Evolutionary conservation across 306 rosid genomes (phyloP), one percentile per base, ranked within the genome.

Genomic region (Ammopiptanthus mongolicus): DNA sequence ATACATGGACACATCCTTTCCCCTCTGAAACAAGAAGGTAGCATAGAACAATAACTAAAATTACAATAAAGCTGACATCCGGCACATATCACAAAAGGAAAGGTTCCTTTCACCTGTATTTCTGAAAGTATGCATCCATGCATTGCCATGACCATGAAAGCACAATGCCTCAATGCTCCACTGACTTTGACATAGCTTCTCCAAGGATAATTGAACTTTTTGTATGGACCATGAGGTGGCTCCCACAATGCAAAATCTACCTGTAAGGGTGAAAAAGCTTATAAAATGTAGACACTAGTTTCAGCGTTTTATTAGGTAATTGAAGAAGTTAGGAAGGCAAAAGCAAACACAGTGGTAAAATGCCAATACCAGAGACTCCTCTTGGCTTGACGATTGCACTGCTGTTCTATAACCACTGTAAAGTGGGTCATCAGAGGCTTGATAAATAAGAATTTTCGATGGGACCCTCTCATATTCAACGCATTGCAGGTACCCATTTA

Each of bases 41-140:
- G 37, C 29, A 25, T 28, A 19, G 5, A 64, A 72, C n/a, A 31
- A 15, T 5, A 65, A 44, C 64, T 44, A 6, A 42, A 55, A 55
- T 25, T 60, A 19, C 11, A 41, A 55, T 60, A 59, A 73, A 19
- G 36, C 1, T 34, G 4, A 51, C 41, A 59, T 77, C 48, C 21
- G 31, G 6, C 23, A 19, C 21, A 56, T 11, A 71, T 56, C 36
- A 74, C 29, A 46, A 8, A n/a, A 53, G 23, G 37, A 33, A 60
- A 60, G 34, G 44, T 21, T 53, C 14, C 9, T 23, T 60, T 75
- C 55, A 91, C 96, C 93, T 91, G 96, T 66, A 91, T 91, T 85
- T 91, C 96, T 53, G 96, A 87, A 53, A 91, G 93, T 61, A 91
- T 84, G 76, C 91, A 88, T 67, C 96, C 96, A 70, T 91, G 96